Conservation (phyloP, 805 yeast species). For the Clavispora carvajalis region DNA sequence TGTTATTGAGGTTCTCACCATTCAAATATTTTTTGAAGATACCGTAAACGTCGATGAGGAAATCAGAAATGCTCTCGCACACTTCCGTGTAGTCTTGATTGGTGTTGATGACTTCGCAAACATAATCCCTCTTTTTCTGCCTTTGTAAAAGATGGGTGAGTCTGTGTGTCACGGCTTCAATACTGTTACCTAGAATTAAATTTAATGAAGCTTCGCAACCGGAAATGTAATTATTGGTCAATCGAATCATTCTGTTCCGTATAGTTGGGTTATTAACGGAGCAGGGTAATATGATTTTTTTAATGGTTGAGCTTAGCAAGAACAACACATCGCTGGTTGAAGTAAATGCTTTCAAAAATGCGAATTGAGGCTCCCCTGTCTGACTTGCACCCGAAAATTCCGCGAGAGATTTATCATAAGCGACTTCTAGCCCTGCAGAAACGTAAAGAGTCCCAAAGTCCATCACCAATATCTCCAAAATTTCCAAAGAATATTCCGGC, state of each 20-base stretch:
- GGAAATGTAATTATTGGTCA: conserved; percentile 56
- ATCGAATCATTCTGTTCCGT: conserved; percentile 53
- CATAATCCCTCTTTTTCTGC: conserved; percentile 74
- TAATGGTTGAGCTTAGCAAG: conserved; percentile 65
- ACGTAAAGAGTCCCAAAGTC: conserved; percentile 73
- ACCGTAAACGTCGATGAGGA: conserved; percentile 40
- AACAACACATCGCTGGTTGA: conserved; percentile 55
- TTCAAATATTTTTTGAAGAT: conserved; percentile 34
- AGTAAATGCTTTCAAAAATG: conserved; percentile 46
- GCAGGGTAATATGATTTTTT: conserved; percentile 72
- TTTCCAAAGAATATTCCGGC: conserved; percentile 56
- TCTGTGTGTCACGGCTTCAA: conserved; percentile 48
- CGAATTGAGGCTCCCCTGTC: conserved; percentile 34
- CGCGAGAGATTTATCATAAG: conserved; percentile 45
- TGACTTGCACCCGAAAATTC: conserved; percentile 23
- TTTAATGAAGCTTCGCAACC: conserved; percentile 64
- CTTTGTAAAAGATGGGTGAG: conserved; percentile 45
- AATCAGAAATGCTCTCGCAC: conserved; percentile 56
- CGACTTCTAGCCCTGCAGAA: conserved; percentile 68
- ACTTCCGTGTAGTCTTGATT: conserved; percentile 59
- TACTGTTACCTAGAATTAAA: conserved; percentile 54
- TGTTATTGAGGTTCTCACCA: conserved; percentile 41
- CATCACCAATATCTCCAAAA: conserved; percentile 60
- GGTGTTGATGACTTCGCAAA: conserved; percentile 37
- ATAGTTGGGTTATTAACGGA: conserved; percentile 53